Base-by-base conservation (phyloP, 495 filamentous ascomycete species). In the Penicillium coprophilum region DNA sequence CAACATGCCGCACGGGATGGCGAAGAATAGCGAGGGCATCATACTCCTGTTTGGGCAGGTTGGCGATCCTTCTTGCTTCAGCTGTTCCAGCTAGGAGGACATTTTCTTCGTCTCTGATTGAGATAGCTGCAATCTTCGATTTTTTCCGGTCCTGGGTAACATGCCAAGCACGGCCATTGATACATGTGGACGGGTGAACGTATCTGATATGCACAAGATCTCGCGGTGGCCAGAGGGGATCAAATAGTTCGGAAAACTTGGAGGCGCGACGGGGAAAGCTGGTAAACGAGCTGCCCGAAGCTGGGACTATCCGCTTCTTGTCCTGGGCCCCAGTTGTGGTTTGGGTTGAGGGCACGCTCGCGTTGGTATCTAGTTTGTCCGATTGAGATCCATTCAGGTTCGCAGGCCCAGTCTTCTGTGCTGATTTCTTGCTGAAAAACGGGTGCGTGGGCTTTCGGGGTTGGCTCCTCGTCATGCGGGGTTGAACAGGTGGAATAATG, bases 371-470 rank as follows among this genome's bases (percentile, higher is more conserved):
- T 20, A 32, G 38, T 4, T 24, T 20, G 24, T 54, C 27, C 9
- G 49, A n/a, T 6, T 32, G 30, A 28, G 46, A 17, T 11, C 50
- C 24, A 19, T 21, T 20, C 1, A 23, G 15, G 20, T n/a, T 24
- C 24, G 32, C 13, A 0, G 11, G 2, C 19, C 65, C 59, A 2
- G 49, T 1, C 24, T 67, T 71, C 12, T 49, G 56, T 2, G 62
- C 8, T 4, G 62, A 8, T n/a, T 72, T 76, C 39, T 77, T 77
- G 47, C 78, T 50, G 64, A 96, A 96, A 64, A 96, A 96, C 0
- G 92, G 92, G 72, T 96, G 92, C 0, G 88, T 87, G 3, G 81
- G 56, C 63, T 89, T 95, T 21, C 71, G 50, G 30, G 82, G 70
- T 30, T 68, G 21, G 15, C 23, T 71, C 13, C 52, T 56, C 24